phyloP scores from a whole-genome alignment of 345 rosid species.

The Brassica nigra region DNA sequence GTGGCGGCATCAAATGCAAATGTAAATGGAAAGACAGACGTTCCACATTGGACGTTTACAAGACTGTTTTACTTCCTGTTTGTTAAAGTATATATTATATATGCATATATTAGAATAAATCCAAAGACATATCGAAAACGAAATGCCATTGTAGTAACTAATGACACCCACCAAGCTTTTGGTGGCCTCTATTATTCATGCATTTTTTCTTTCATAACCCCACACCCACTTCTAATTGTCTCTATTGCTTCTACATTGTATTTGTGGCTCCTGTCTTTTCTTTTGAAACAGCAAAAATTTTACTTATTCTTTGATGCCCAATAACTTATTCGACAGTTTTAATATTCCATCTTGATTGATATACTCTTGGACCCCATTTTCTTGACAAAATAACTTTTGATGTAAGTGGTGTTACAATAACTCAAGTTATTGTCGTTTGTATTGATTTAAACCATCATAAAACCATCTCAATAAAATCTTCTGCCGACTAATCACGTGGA shows the following conservation, averaged over 20 bases:
- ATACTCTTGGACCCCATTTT: conserved; percentile 23
- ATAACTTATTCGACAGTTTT: neutral
- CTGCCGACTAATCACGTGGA: conserved; percentile 7
- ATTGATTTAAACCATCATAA: neutral
- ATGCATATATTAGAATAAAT: neutral
- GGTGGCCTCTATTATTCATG: neutral
- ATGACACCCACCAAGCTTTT: neutral
- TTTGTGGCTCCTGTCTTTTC: conserved; percentile 9
- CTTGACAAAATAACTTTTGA: neutral
- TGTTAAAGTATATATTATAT: neutral
- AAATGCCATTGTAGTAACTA: neutral
- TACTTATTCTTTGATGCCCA: conserved; percentile 4
- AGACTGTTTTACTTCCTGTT: neutral
- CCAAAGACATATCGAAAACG: neutral
- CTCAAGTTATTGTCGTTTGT: conserved; percentile 12
- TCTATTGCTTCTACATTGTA: neutral
- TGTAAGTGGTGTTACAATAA: neutral
- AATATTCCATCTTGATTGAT: conserved; percentile 20
- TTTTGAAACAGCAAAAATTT: neutral
- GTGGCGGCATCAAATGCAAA: neutral
- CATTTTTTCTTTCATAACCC: neutral
- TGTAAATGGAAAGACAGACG: neutral
- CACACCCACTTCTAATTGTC: neutral
- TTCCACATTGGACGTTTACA: neutral
- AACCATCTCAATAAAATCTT: neutral